These are phyloP conservation scores for Pisolithus thermaeus DNA, from an alignment of 1,284 basidiomycete genomes.

Conservation along the genomic window DNA sequence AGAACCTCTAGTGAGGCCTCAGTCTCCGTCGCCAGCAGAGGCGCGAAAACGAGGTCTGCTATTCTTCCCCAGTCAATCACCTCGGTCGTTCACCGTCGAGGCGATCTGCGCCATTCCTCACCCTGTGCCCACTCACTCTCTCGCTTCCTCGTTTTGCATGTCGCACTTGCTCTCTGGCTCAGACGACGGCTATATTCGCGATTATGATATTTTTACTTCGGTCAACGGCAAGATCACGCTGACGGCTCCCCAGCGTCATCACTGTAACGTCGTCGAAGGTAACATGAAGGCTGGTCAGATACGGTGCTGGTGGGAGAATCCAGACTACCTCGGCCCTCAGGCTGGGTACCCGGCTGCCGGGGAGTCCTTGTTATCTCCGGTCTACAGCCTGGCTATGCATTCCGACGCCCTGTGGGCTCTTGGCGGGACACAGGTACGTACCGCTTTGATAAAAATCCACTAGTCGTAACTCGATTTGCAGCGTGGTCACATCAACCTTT, in stretches of 20 bases:
- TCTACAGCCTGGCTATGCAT: constrained; percentile 85
- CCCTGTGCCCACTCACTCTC: constrained; percentile 79
- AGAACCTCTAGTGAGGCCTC: constrained; percentile 36
- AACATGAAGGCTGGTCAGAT: constrained; percentile 88
- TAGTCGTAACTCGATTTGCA: constrained; percentile 29
- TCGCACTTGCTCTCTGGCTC: constrained; percentile 88
- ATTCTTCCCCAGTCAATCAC: constrained; percentile 27
- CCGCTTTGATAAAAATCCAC: constrained; percentile 5
- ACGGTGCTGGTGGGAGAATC: constrained; percentile 88
- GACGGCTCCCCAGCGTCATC: constrained; percentile 85
- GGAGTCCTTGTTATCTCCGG: constrained; percentile 57
- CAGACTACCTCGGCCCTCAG: constrained; percentile 32
- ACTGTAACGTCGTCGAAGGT: constrained; percentile 87
- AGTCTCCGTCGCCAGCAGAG: constrained; percentile 60
- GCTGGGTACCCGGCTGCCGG: constrained; percentile 33
- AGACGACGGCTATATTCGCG: constrained; percentile 89
- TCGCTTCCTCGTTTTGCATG: constrained; percentile 84
- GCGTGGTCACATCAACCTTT: constrained; percentile 86
- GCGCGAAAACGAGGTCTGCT: constrained; percentile 41
- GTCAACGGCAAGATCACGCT: constrained; percentile 86
- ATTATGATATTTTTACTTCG: constrained; percentile 88
- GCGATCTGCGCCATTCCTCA: constrained; percentile 91
- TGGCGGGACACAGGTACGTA: constrained; percentile 75
- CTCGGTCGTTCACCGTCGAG: constrained; percentile 80
- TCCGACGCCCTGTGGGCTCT: constrained; percentile 88